Evolutionary conservation across 2,329 filamentous ascomycete species (phyloP), one percentile per base, ranked within the genome.

Genomic region (Colletotrichum sp.): DNA sequence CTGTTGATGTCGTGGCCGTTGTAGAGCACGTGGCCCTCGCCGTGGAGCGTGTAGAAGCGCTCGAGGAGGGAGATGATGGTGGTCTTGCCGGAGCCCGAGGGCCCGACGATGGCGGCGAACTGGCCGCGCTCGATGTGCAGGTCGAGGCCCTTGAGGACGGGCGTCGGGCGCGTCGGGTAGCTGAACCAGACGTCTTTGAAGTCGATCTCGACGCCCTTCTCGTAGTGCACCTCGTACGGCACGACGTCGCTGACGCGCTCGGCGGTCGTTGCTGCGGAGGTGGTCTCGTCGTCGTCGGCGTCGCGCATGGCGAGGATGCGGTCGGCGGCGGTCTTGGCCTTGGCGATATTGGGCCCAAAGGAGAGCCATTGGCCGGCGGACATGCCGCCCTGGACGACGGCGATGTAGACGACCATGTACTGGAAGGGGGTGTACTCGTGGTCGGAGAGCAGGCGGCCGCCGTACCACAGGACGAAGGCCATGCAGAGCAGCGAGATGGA

Each of bases 71-170:
- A 78, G 16, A 82, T 77, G 9, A 80, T 76, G 5, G 79, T 81
- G 2, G 78, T 80, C 67, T 82, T 82, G 7, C 81, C 81, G 16
- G 75, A 75, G 13, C 66, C 77, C 0, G 91, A 93, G 1, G 92
- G 88, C 2, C 93, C 93, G 6, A 95, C 93, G 3, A 95, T 86
- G 2, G 92, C 93, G 1, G 89, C 91, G 78, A 93, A 94, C 79
- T 94, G 91, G 13, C 93, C 93, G 3, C 83, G 83, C 66, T 83
- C 77, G 74, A 88, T 84, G 64, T 83, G 67, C 18, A 78, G 57
- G 12, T 76, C 76, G 4, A 76, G n/a, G 4, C 75, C 75, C 11
- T 73, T 73, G 24, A 76, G 63, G 12, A 76, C 70, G 9, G 69
- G 69, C 18, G 66, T 66, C 6, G 70, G n/a, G 13, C 72, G 67